Conservation (phyloP, 345 rosid genomes). For the Gossypium turneri region DNA sequence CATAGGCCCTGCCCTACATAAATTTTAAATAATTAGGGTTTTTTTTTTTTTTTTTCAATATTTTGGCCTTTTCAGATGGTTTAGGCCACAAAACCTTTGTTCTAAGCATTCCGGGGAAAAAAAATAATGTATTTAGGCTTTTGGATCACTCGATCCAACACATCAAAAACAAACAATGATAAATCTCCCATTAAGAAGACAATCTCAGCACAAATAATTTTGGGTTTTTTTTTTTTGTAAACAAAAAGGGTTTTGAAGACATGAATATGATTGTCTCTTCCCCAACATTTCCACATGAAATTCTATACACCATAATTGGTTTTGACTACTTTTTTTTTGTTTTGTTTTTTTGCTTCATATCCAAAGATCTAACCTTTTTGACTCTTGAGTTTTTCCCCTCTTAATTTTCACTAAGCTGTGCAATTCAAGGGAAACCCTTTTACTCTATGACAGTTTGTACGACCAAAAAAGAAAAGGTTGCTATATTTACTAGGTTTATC, state of each 20-base stretch:
- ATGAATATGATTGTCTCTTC: conserved; percentile 36
- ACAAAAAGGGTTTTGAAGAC: conserved; percentile 11
- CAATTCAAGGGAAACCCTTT: conserved; percentile 24
- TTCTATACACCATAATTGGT: conserved; percentile 63
- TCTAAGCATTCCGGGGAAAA: conserved; percentile 1
- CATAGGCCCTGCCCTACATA: neutral
- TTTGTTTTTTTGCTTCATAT: neutral
- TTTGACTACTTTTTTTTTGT: conserved; percentile 63
- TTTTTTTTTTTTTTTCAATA: conserved; percentile 2
- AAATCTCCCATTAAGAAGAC: conserved; percentile 24
- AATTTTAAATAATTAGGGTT: neutral
- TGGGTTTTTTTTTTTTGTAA: neutral
- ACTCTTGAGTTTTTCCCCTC: conserved; percentile 23
- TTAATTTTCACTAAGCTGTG: conserved; percentile 21
- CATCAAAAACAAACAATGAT: conserved; percentile 28
- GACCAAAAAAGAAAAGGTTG: neutral
- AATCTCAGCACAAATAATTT: conserved; percentile 1
- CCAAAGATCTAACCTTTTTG: conserved; percentile 36
- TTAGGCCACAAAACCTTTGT: conserved; percentile 39
- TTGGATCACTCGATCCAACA: conserved; percentile 46
- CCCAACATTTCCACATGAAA: conserved; percentile 70
- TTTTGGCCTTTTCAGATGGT: conserved; percentile 32
- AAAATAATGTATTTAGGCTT: conserved; percentile 6
- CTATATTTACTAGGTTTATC: conserved; percentile 3
- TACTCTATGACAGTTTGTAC: conserved; percentile 10